A percentile compares a stretch with the other conserved stretches of the same genome.
These are phyloP conservation scores for Trichoderma koningiopsis DNA, from an alignment of 2,329 filamentous ascomycete genomes.

Conservation along the genomic window DNA sequence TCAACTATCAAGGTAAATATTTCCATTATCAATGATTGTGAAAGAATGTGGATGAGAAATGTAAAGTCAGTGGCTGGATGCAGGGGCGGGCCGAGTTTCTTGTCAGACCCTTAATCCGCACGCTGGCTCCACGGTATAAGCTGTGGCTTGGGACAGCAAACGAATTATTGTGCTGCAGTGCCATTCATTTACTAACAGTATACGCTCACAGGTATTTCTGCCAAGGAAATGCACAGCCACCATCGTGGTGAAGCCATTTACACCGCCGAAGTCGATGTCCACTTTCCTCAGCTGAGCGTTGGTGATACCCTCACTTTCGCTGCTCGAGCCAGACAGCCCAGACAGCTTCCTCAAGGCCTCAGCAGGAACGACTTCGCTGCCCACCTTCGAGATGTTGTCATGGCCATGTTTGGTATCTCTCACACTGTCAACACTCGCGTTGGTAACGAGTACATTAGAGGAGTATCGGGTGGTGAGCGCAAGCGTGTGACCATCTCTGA, in stretches of 20 bases:
- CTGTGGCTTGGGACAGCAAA: not conserved
- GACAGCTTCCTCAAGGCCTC: constrained; percentile 61
- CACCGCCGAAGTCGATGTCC: constrained; percentile 80
- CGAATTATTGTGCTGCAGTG: not conserved
- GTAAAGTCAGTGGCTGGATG: not conserved
- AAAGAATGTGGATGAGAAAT: not conserved
- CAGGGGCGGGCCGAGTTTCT: not conserved
- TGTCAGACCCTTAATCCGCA: not conserved
- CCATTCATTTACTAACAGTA: not conserved
- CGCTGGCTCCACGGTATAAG: not conserved
- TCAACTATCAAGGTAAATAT: constrained; percentile 75
- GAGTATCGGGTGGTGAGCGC: constrained; percentile 73
- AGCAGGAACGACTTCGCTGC: constrained; percentile 56
- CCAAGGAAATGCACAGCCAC: constrained; percentile 73
- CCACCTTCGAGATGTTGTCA: constrained; percentile 70
- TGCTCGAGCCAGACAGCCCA: constrained; percentile 68
- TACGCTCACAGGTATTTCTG: constrained; percentile 55
- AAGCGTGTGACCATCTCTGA: constrained; percentile 68
- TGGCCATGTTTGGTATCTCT: constrained; percentile 74
- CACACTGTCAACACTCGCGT: constrained; percentile 74
- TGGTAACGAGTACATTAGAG: constrained; percentile 74
- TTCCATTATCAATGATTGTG: not conserved
- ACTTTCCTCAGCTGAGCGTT: constrained; percentile 76
- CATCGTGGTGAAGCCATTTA: constrained; percentile 88
- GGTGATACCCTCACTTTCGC: constrained; percentile 80